These are phyloP conservation scores for Globisporangium alternatum DNA, from an alignment of 352 stramenopile species.

Conservation along the genomic window DNA sequence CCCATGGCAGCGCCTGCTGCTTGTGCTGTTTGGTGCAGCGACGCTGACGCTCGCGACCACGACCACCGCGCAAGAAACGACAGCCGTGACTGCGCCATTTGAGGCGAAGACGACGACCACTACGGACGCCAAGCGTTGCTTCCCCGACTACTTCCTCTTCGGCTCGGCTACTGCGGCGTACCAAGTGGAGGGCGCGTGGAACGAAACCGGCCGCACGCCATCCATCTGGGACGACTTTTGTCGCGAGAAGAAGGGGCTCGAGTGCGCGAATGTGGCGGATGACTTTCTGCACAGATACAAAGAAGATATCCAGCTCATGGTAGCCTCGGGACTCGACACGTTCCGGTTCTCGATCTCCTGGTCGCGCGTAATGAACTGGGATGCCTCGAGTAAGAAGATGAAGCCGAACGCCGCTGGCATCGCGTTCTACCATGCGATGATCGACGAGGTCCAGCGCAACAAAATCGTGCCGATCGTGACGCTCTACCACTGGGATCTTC, in stretches of 20 bases:
- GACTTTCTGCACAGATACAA: constrained; percentile 92
- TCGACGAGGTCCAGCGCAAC: constrained; percentile 75
- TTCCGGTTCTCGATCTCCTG: constrained; percentile 95
- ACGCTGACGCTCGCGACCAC: neutral
- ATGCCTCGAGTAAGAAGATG: constrained; percentile 36
- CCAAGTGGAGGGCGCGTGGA: constrained; percentile 91
- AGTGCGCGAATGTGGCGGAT: constrained; percentile 88
- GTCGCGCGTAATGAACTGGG: constrained; percentile 86
- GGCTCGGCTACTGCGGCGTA: constrained; percentile 89
- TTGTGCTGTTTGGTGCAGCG: neutral
- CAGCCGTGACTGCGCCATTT: neutral
- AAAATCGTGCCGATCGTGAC: constrained; percentile 92
- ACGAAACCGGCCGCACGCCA: constrained; percentile 70
- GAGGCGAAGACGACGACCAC: constrained; percentile 71
- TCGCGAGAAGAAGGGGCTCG: constrained; percentile 46
- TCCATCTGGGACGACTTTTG: constrained; percentile 95
- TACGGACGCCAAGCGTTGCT: constrained; percentile 44
- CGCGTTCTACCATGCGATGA: constrained; percentile 91
- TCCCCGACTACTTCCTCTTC: constrained; percentile 79
- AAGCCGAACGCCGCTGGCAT: constrained; percentile 85
- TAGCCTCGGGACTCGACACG: constrained; percentile 80
- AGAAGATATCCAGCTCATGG: constrained; percentile 92
- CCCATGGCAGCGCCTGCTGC: neutral
- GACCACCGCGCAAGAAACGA: neutral
- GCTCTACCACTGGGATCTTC: constrained; percentile 97